Base-by-base conservation (phyloP, 148 eudicot species). In the Camellia japonica region DNA sequence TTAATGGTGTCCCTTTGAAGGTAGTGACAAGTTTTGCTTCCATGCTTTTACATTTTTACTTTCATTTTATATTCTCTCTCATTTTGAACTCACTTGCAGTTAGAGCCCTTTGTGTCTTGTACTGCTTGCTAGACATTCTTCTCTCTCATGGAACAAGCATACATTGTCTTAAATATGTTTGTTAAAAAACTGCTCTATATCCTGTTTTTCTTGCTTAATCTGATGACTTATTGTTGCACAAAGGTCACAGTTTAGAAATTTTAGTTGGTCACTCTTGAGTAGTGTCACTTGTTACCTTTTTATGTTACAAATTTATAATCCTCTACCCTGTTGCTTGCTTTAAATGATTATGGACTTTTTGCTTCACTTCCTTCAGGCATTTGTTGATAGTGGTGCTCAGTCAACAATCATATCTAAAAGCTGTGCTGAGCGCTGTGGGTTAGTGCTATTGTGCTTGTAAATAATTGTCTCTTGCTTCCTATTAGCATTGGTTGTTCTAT, bases 311-410 rank as follows among this genome's bases (percentile, higher is more conserved):
- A 46, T 7, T 19, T 62, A 15, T 46, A 76, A 60, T 82, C 46
- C 76, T 67, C 42, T 63, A 13, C 66, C 43, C 12, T 69, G 19
- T 80, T 81, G 51, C 42, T 49, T 66, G 51, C 42, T 49, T 66
- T 44, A 42, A 68, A 56, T 15, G 44, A 52, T 44, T 54, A 3
- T 81, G 77, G 41, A 66, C 59, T 7, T 41, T 69, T 72, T 7
- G 66, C 4, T 58, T 78, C 56, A 11, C 78, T 80, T 66, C 78
- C 82, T 81, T 80, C 86, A 96, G 99, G 99, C 99, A 52, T 93
- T 96, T 87, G 99, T 96, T 82, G 98, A 93, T 81, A 96, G 99
- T 87, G 99, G 98, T 81, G 99, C 99, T 64, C 99, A 96, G 88
- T 92, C 99, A 63, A 96, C 99, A 77, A 93, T 96, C 59, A 96